Evolutionary conservation across 805 yeast genomes (phyloP).

Genomic region (Ascoidea rubescens): DNA sequence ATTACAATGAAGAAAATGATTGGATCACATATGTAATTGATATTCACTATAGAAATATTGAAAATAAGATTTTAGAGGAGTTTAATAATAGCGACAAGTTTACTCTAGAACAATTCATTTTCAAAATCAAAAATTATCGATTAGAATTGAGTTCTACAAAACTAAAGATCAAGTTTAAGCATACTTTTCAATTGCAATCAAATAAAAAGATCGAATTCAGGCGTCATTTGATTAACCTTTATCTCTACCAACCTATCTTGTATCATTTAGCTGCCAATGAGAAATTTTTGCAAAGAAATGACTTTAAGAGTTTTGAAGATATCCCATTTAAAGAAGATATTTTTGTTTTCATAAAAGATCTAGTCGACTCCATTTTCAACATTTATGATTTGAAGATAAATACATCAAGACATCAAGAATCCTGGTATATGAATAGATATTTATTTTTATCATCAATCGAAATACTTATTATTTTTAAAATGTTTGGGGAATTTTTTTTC

Average conservation of each 20-base stretch:
- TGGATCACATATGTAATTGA: not conserved
- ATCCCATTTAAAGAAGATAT: too few relatives aligned
- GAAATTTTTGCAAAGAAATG: too few relatives aligned
- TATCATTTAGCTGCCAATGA: too few relatives aligned
- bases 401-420: slow-evolving; percentile 3
- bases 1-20: not conserved
- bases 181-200: too few relatives aligned
- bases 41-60: not conserved
- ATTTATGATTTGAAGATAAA: not conserved
- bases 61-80: not conserved
- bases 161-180: not conserved
- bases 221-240: too few relatives aligned
- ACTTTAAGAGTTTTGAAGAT: too few relatives aligned
- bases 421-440: slow-evolving; percentile 10
- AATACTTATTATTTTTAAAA: slow-evolving; percentile 8
- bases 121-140: not conserved
- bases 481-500: slow-evolving; percentile 9
- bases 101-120: not conserved
- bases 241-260: too few relatives aligned
- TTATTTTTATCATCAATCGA: slow-evolving; percentile 6
- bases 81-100: not conserved
- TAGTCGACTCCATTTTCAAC: not conserved
- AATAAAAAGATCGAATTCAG: too few relatives aligned
- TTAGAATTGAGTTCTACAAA: not conserved
- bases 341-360: too few relatives aligned